Conservation (phyloP, 805 yeast species). For the Danielia reshetovae region DNA sequence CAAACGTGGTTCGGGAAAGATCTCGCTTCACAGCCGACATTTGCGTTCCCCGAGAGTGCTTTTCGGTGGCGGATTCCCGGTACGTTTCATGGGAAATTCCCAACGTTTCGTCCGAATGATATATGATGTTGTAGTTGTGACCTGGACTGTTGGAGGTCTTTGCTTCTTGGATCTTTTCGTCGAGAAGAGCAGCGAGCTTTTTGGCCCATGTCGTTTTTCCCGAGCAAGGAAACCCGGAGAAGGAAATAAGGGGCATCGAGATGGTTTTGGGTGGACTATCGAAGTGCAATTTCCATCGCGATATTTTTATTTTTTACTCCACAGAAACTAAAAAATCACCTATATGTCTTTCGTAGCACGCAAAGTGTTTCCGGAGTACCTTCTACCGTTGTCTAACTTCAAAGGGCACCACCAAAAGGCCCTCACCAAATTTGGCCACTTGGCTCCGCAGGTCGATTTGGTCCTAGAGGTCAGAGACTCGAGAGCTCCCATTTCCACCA, state of each 20-base stretch:
- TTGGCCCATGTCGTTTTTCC: constrained; percentile 80
- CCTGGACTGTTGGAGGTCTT: constrained; percentile 43
- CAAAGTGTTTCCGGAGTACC: constrained; percentile 65
- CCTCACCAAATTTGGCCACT: constrained; percentile 55
- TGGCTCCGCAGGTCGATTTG: constrained; percentile 77
- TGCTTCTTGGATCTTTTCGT: constrained; percentile 39
- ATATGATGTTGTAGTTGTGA: constrained; percentile 53
- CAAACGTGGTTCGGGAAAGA: constrained; percentile 62
- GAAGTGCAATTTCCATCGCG: background rate
- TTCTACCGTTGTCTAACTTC: constrained; percentile 69
- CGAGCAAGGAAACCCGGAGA: constrained; percentile 81
- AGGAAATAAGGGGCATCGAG: constrained; percentile 75
- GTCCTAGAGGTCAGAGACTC: constrained; percentile 84
- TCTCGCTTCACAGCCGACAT: constrained; percentile 87
- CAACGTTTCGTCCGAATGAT: constrained; percentile 74
- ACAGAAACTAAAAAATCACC: no score
- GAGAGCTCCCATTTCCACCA: constrained; percentile 82
- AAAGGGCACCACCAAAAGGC: constrained; percentile 91
- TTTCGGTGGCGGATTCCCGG: constrained; percentile 69
- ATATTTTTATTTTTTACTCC: background rate
- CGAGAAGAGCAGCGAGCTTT: constrained; percentile 47
- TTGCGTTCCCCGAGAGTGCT: constrained; percentile 76
- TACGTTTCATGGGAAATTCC: constrained; percentile 70
- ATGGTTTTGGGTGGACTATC: no score
- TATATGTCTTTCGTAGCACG: constrained; percentile 67